phyloP scores from a whole-genome alignment of 2,329 filamentous ascomycete species.

The Cladophialophora chaetospira region DNA sequence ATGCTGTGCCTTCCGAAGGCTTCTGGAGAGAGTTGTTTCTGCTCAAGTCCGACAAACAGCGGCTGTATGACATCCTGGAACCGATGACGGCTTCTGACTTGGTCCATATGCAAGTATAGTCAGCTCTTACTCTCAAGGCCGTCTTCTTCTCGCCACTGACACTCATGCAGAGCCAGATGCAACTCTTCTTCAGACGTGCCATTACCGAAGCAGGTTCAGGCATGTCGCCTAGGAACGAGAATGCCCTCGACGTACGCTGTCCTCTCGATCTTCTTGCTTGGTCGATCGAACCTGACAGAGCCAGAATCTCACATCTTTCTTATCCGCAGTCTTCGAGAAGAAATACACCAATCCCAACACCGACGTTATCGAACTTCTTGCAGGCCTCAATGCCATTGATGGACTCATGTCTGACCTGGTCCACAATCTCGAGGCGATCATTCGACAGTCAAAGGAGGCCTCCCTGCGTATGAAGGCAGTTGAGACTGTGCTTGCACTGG shows the following conservation, averaged over 20 bases:
- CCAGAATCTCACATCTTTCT: conserved; percentile 86
- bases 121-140: conserved; percentile 8
- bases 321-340: conserved; percentile 79
- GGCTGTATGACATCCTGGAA: conserved; percentile 69
- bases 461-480: conserved; percentile 76
- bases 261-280: neutral
- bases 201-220: conserved; percentile 67
- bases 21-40: conserved; percentile 98
- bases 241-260: conserved; percentile 75
- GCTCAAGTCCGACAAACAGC: conserved; percentile 72
- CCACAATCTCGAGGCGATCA: conserved; percentile 75
- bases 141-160: conserved; percentile 25
- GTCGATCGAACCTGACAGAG: conserved; percentile 43
- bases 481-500: conserved; percentile 76
- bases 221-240: conserved; percentile 65
- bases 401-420: conserved; percentile 86
- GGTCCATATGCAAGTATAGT: conserved; percentile 67
- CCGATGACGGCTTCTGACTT: conserved; percentile 73
- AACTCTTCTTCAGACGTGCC: conserved; percentile 75
- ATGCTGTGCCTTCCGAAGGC: conserved; percentile 73
- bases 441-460: conserved; percentile 74
- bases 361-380: conserved; percentile 86
- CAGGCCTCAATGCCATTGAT: conserved; percentile 87
- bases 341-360: conserved; percentile 94
- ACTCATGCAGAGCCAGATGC: conserved; percentile 60